Conservation (phyloP, 2,329 filamentous ascomycete genomes). For the Herpotrichia juniperi region DNA sequence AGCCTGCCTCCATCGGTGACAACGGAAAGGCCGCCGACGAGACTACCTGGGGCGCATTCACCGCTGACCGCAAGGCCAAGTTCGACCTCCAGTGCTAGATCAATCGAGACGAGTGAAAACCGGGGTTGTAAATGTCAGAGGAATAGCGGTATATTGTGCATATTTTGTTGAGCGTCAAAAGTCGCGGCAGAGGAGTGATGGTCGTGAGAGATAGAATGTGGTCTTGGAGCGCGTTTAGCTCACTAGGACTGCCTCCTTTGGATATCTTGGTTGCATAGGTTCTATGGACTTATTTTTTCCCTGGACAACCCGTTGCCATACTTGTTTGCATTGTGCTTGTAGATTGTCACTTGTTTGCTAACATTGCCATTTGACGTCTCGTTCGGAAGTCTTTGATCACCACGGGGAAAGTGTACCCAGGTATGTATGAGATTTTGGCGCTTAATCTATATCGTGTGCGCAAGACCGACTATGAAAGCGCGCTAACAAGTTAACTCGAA, state of each 20-base stretch:
- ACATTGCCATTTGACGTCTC: too few relatives aligned
- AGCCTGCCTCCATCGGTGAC: conserved; percentile 67
- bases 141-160: not conserved
- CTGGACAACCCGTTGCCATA: too few relatives aligned
- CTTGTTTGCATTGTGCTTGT: too few relatives aligned
- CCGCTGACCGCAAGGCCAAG: conserved; percentile 63
- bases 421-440: too few relatives aligned
- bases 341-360: too few relatives aligned
- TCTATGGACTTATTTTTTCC: not conserved
- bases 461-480: too few relatives aligned
- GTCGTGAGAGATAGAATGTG: not conserved
- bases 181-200: not conserved
- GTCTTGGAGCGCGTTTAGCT: not conserved
- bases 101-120: not conserved
- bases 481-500: too few relatives aligned
- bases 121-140: not conserved
- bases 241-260: not conserved
- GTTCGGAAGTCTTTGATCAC: too few relatives aligned
- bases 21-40: conserved; percentile 67
- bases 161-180: not conserved
- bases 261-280: not conserved
- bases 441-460: too few relatives aligned
- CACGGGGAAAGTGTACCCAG: too few relatives aligned
- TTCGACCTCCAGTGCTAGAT: conserved; percentile 57
- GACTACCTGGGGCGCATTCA: conserved; percentile 74